These are phyloP conservation scores for Linnemannia exigua DNA, from an alignment of 192 early-diverging fungal genomes.

Conservation along the genomic window DNA sequence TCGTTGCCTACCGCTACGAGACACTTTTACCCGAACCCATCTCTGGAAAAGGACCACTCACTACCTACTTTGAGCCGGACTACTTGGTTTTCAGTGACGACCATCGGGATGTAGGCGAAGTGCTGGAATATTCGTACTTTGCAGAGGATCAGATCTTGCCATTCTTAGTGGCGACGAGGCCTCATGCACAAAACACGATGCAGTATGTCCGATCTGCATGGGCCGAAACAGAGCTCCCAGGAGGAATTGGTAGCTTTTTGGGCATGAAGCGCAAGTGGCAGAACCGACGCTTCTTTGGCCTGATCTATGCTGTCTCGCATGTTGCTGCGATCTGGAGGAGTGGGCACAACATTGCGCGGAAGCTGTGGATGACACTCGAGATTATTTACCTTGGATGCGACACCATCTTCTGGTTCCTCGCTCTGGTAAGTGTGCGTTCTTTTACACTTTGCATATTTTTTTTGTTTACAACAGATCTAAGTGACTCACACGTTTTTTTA, in stretches of 20 bases:
- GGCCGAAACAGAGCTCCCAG: slow-evolving; percentile 52
- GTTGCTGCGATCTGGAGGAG: slow-evolving; percentile 44
- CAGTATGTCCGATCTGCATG: slow-evolving; percentile 52
- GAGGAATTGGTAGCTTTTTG: slow-evolving; percentile 42
- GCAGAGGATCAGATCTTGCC: slow-evolving; percentile 57
- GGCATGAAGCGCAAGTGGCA: slow-evolving; percentile 59
- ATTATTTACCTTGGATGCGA: slow-evolving; percentile 56
- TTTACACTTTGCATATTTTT: background rate
- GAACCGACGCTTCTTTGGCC: slow-evolving; percentile 49
- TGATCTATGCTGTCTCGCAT: slow-evolving; percentile 51
- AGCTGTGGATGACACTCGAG: slow-evolving; percentile 51
- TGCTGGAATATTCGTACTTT: slow-evolving; percentile 47
- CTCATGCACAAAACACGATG: slow-evolving; percentile 40
- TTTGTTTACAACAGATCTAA: background rate
- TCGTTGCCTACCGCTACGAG: slow-evolving; percentile 50
- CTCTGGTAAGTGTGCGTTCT: slow-evolving; percentile 20
- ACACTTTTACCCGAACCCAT: slow-evolving; percentile 45
- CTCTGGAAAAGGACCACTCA: slow-evolving; percentile 52
- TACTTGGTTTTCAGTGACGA: slow-evolving; percentile 53
- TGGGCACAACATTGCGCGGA: slow-evolving; percentile 39
- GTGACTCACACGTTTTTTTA: no score
- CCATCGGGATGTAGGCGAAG: slow-evolving; percentile 44
- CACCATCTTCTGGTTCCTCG: slow-evolving; percentile 54
- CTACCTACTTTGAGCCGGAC: slow-evolving; percentile 52
- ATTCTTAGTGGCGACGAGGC: slow-evolving; percentile 37